These are phyloP conservation scores for Sugiyamaella boreocaroliniensis DNA, from an alignment of 805 yeast species.

Conservation along the genomic window DNA sequence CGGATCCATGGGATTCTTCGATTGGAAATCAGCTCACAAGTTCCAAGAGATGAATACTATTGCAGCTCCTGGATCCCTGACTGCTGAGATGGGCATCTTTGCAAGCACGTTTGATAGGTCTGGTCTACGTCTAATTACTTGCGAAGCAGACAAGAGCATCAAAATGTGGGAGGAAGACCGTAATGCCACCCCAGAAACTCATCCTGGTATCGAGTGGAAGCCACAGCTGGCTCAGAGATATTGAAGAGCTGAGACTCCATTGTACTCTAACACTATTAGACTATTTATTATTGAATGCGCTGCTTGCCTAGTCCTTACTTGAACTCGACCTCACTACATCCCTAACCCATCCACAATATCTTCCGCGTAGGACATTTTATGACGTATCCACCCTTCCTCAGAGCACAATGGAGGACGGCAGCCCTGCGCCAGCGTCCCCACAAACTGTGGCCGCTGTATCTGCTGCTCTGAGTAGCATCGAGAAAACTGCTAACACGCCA, in stretches of 20 bases:
- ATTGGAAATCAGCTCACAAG: constrained; percentile 64
- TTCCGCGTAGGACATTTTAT: neutral
- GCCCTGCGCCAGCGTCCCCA: neutral
- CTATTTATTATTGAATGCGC: too few species aligned
- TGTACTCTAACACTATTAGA: neutral
- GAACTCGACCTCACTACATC: too few species aligned
- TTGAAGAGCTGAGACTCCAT: neutral
- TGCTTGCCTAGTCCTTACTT: too few species aligned
- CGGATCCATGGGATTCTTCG: constrained; percentile 71
- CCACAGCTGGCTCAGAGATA: constrained; percentile 17
- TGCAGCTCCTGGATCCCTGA: constrained; percentile 64
- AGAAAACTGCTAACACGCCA: neutral
- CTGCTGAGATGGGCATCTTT: constrained; percentile 60
- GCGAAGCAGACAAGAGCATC: constrained; percentile 79
- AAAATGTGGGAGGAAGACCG: constrained; percentile 49
- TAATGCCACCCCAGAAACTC: constrained; percentile 33
- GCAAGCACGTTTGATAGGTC: constrained; percentile 70
- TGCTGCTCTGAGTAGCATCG: neutral
- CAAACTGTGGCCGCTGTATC: neutral
- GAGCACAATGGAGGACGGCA: neutral
- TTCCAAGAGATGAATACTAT: constrained; percentile 49
- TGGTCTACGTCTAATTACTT: constrained; percentile 75
- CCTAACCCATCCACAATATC: neutral
- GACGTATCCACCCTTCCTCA: neutral
- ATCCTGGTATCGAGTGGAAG: constrained; percentile 35